phyloP scores from a whole-genome alignment of 495 filamentous ascomycete species.

The Trichocladium uniseriatum region DNA sequence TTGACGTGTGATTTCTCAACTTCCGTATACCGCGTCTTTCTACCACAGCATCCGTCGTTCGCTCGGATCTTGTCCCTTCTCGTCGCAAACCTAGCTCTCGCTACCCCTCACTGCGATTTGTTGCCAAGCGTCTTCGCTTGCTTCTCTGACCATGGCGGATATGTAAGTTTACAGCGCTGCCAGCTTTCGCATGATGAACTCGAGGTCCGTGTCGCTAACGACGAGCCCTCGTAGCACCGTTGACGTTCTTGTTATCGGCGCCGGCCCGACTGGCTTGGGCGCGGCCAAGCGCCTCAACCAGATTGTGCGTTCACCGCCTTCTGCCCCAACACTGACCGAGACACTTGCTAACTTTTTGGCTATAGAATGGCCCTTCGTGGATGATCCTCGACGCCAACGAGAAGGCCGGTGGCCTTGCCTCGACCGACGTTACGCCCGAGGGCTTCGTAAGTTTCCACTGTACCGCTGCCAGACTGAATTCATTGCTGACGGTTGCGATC shows the following conservation, averaged over 20 bases:
- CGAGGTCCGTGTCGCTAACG: not conserved
- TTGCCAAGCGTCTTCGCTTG: not conserved
- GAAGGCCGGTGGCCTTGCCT: slow-evolving; percentile 91
- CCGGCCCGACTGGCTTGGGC: slow-evolving; percentile 92
- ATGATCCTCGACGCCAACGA: slow-evolving; percentile 90
- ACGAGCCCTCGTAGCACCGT: slow-evolving; percentile 52
- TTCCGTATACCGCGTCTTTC: not conserved
- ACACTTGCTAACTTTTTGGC: slow-evolving; percentile 19
- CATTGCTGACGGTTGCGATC: not conserved
- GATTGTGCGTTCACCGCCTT: slow-evolving; percentile 55
- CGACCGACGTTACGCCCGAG: slow-evolving; percentile 90
- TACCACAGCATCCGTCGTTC: not conserved
- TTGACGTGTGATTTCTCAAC: not conserved
- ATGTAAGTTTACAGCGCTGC: slow-evolving; percentile 19
- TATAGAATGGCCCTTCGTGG: slow-evolving; percentile 83
- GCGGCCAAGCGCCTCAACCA: slow-evolving; percentile 97
- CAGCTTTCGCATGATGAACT: not conserved
- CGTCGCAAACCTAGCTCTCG: no score
- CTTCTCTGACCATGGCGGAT: slow-evolving; percentile 25
- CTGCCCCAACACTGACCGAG: not conserved
- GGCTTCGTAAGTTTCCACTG: slow-evolving; percentile 72
- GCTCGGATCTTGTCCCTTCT: not conserved
- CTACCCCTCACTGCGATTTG: not conserved
- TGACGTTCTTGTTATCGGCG: slow-evolving; percentile 96
- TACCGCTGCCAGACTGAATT: not conserved